Conservation (phyloP, 371 early-diverging fungal species). For the Synchytrium microbalum region DNA sequence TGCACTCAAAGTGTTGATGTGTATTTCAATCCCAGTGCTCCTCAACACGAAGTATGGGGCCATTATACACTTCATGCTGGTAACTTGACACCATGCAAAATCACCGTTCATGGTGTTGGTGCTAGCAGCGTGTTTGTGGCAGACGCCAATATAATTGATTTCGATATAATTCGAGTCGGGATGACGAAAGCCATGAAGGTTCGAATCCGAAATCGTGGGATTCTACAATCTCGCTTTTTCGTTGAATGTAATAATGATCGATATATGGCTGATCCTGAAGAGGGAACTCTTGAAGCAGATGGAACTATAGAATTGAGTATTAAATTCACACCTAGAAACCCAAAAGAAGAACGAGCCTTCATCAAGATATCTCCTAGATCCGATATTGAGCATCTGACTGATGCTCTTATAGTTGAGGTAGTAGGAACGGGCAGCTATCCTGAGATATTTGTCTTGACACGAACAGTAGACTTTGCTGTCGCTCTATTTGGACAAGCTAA, state of each 20-base stretch:
- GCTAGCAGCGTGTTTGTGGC: slow-evolving; percentile 29
- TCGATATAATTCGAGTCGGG: slow-evolving; percentile 42
- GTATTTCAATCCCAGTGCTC: slow-evolving; percentile 31
- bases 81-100: slow-evolving; percentile 29
- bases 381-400: slow-evolving; percentile 20
- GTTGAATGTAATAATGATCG: slow-evolving; percentile 29
- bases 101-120: slow-evolving; percentile 37
- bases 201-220: slow-evolving; percentile 30
- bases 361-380: slow-evolving; percentile 24
- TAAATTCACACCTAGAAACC: slow-evolving; percentile 27
- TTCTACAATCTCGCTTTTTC: slow-evolving; percentile 33
- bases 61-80: slow-evolving; percentile 24
- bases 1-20: slow-evolving; percentile 39
- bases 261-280: slow-evolving; percentile 43
- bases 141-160: slow-evolving; percentile 25
- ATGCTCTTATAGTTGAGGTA: slow-evolving; percentile 28
- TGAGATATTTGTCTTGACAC: slow-evolving; percentile 39
- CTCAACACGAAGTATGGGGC: slow-evolving; percentile 32
- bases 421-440: slow-evolving; percentile 42
- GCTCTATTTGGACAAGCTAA: slow-evolving; percentile 41
- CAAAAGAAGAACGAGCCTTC: slow-evolving; percentile 18
- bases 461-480: slow-evolving; percentile 41
- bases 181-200: slow-evolving; percentile 22
- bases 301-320: slow-evolving; percentile 28
- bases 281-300: slow-evolving; percentile 41